Evolutionary conservation across 2,329 filamentous ascomycete species (phyloP), one percentile per base, ranked within the genome.

Genomic region (Cytospora mali): DNA sequence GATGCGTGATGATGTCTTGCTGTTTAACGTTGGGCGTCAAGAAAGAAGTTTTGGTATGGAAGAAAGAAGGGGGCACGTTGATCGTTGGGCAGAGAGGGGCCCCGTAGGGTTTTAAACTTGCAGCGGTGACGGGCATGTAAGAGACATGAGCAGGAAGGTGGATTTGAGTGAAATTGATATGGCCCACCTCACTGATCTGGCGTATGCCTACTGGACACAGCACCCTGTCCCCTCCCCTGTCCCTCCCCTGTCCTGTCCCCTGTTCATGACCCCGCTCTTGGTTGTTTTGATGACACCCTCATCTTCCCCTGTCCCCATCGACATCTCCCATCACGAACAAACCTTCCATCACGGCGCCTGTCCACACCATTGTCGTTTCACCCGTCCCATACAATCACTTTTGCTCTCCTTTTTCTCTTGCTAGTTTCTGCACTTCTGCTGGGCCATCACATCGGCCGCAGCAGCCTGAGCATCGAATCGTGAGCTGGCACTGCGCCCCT

Each of bases 391-490:
- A 42, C 39, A 42, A 1, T 42, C 63, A 52, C 58, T 66, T 57
- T 68, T 66, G 66, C 67, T 66, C 63, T 62, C 50, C 21, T 58
- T 33, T 54, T 54, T 51, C n/a, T 60, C 39, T 61, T 56, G 58
- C 59, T 61, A 51, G 42, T 61, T 52, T 35, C 62, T 66, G 55
- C 58, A 49, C 52, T 62, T 55, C 21, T 55, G 55, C 52, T 65
- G 65, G 73, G 79, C 73, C 79, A 75, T 80, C 76, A 77, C 79
- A 79, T 71, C 74, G 78, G 77, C 73, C 75, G 78, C 70, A 70
- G 64, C 50, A 56, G 39, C n/a, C 57, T 57, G 61, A 58, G 66
- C 66, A 65, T 66, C 68, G 64, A 77, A 72, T 71, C 75, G 74
- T 81, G 79, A 76, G 80, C 71, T 81, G 80, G 78, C 80, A 75